These are phyloP conservation scores for Irpex sp. DNA, from an alignment of 1,284 basidiomycete genomes.

Conservation along the genomic window DNA sequence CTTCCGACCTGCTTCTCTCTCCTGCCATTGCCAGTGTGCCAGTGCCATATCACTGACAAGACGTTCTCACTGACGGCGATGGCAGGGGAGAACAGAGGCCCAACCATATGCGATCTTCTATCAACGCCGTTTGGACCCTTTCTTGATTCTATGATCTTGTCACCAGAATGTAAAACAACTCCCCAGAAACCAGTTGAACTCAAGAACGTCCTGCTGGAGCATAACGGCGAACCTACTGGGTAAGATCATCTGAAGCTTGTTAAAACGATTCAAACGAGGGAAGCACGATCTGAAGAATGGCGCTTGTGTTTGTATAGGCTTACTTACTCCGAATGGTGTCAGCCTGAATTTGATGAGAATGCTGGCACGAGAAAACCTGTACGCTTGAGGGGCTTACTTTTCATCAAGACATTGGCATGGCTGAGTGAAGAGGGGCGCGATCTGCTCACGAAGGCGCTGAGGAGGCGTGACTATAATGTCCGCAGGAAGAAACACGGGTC, in stretches of 20 bases:
- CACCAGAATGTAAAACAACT: constrained; percentile 17
- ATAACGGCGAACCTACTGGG: constrained; percentile 21
- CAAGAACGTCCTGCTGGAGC: constrained; percentile 20
- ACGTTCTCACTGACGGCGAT: not conserved
- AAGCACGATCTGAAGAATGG: too few species aligned
- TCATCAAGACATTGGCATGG: not conserved
- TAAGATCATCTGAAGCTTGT: constrained; percentile 6
- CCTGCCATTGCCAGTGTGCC: too few species aligned
- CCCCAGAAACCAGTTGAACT: constrained; percentile 18
- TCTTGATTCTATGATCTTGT: constrained; percentile 21
- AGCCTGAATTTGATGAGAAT: constrained; percentile 1
- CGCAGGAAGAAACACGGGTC: not conserved
- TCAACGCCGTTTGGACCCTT: constrained; percentile 29
- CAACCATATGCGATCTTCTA: constrained; percentile 15
- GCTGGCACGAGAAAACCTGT: not conserved
- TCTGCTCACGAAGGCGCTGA: not conserved
- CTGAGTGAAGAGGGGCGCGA: constrained; percentile 1
- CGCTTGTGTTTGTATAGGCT: not conserved
- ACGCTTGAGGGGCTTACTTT: not conserved
- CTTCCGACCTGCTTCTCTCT: too few species aligned
- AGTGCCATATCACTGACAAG: too few species aligned
- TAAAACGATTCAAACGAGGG: not conserved
- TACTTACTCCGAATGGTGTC: not conserved
- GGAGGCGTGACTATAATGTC: not conserved
- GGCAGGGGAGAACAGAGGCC: not conserved